Percentiles rank a stretch among this genome's conserved stretches.
These are phyloP conservation scores for Fusarium nurragi DNA, from an alignment of 2,329 filamentous ascomycete species.

Conservation along the genomic window DNA sequence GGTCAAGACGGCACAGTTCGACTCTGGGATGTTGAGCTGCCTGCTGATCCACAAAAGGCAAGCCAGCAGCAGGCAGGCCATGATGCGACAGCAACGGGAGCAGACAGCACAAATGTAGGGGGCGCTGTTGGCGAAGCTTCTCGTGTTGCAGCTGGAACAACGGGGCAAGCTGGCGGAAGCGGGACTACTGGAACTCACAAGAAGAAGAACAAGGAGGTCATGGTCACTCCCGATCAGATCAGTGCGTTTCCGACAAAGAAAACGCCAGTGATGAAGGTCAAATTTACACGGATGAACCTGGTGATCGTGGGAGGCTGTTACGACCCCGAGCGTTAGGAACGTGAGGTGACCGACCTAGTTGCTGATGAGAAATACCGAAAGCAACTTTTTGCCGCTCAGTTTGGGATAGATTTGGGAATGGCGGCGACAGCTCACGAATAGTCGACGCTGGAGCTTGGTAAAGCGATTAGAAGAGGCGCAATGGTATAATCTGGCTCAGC, in stretches of 20 bases:
- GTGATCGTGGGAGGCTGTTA: slow-evolving; percentile 84
- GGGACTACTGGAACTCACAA: slow-evolving; percentile 55
- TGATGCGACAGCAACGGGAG: slow-evolving; percentile 54
- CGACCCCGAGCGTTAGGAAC: slow-evolving; percentile 59
- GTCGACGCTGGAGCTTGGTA: background rate
- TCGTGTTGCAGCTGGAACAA: slow-evolving; percentile 39
- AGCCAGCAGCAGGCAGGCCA: slow-evolving; percentile 56
- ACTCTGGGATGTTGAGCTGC: slow-evolving; percentile 87
- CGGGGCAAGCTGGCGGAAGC: slow-evolving; percentile 43
- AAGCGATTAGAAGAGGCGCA: background rate
- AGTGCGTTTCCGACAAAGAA: slow-evolving; percentile 96
- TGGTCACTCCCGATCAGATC: slow-evolving; percentile 92
- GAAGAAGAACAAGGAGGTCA: slow-evolving; percentile 90
- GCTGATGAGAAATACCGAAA: slow-evolving; percentile 16
- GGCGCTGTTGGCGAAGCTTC: slow-evolving; percentile 45
- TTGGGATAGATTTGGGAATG: slow-evolving; percentile 33
- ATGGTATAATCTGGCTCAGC: background rate
- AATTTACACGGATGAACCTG: slow-evolving; percentile 95
- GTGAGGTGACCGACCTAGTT: slow-evolving; percentile 19
- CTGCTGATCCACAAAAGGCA: slow-evolving; percentile 71
- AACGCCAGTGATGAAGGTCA: slow-evolving; percentile 90
- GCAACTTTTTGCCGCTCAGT: slow-evolving; percentile 28
- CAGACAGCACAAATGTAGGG: slow-evolving; percentile 52
- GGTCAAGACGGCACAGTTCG: slow-evolving; percentile 93
- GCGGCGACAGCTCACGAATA: slow-evolving; percentile 1